phyloP scores from a whole-genome alignment of 2,329 filamentous ascomycete genomes.

The Sphaerulina populicola region DNA sequence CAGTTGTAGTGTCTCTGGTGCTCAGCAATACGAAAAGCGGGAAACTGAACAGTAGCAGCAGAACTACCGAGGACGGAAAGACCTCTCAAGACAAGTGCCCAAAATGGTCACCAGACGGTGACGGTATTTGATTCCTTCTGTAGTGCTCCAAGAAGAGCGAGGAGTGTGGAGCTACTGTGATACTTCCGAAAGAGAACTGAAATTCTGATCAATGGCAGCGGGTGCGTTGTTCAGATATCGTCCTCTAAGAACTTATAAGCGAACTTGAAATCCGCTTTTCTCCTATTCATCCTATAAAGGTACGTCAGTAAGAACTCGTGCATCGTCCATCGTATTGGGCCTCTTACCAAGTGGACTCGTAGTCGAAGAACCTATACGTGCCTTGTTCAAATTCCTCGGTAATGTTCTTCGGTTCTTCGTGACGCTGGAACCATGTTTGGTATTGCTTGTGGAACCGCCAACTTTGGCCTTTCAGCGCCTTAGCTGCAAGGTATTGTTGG shows the following conservation, averaged over 20 bases:
- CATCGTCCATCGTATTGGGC: conserved; percentile 3
- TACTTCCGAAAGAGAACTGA: conserved; percentile 13
- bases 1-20: neutral
- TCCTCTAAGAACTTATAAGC: conserved; percentile 97
- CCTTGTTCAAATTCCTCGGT: conserved; percentile 98
- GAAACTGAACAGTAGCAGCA: neutral
- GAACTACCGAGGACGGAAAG: neutral
- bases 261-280: conserved; percentile 97
- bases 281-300: conserved; percentile 79
- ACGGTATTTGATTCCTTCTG: conserved; percentile 10
- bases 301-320: conserved; percentile 13
- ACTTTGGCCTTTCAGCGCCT: conserved; percentile 94
- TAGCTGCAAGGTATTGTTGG: conserved; percentile 90
- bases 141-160: conserved; percentile 9
- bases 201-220: neutral
- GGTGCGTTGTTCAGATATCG: conserved; percentile 33
- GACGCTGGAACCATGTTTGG: conserved; percentile 97
- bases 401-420: conserved; percentile 97
- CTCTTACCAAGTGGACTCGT: conserved; percentile 93
- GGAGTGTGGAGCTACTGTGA: conserved; percentile 18
- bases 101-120: conserved; percentile 3
- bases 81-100: neutral
- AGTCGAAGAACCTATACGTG: conserved; percentile 98
- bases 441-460: conserved; percentile 99
- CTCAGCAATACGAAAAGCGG: neutral